Percentiles rank a stretch among this genome's conserved stretches.
These are phyloP conservation scores for Zychaea mexicana DNA, from an alignment of 371 early-diverging fungal genomes.

Conservation along the genomic window DNA sequence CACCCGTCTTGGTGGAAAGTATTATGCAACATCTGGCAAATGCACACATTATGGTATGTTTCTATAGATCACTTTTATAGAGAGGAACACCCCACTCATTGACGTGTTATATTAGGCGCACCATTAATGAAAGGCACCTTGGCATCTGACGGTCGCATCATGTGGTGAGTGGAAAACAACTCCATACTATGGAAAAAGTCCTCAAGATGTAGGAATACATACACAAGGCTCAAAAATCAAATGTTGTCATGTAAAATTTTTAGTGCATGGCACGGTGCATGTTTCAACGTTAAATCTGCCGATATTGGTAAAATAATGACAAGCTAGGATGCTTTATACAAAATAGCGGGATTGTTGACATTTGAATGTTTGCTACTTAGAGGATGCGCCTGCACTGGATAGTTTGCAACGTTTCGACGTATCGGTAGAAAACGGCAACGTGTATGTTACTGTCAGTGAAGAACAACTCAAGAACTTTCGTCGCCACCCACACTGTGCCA, in stretches of 20 bases:
- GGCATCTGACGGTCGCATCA: conserved; percentile 30
- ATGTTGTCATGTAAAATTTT: no score
- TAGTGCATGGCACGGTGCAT: conserved; percentile 63
- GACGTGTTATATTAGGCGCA: no score
- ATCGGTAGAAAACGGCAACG: conserved; percentile 34
- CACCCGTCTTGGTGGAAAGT: conserved; percentile 18
- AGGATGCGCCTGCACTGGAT: conserved; percentile 59
- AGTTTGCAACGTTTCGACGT: conserved; percentile 36
- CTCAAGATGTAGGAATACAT: no score
- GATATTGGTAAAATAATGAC: conserved; percentile 56
- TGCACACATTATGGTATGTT: conserved; percentile 34
- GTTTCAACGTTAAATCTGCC: conserved; percentile 53
- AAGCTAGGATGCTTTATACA: no score
- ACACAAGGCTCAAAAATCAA: no score
- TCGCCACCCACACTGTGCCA: conserved; percentile 29
- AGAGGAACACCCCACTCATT: no score
- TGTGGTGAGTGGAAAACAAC: conserved; percentile 35
- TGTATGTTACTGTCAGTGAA: conserved; percentile 40
- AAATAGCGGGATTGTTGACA: no score
- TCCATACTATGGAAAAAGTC: no score
- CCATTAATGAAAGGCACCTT: conserved; percentile 18
- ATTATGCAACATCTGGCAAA: conserved; percentile 29
- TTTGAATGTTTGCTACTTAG: no score
- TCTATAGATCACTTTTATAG: background rate
- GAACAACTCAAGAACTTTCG: conserved; percentile 33